phyloP scores from a whole-genome alignment of 495 filamentous ascomycete species.

The Hypoxylon lienhwacheense region DNA sequence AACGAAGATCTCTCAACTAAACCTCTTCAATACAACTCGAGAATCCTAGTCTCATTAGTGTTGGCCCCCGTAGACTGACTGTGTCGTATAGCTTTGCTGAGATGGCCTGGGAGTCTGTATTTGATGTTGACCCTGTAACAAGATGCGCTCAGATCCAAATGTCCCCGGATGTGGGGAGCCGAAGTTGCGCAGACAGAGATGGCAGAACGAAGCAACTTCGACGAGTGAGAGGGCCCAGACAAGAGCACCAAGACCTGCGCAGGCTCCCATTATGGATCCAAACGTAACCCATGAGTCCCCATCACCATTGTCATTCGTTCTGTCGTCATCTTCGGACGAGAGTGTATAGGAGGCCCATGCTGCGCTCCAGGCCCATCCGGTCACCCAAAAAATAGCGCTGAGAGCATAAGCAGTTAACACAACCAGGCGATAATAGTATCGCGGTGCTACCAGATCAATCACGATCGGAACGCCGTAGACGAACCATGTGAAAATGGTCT shows the following conservation, averaged over 20 bases:
- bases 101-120: neutral
- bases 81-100: conserved; percentile 10
- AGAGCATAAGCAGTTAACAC: conserved; percentile 39
- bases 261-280: conserved; percentile 39
- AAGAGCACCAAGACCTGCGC: conserved; percentile 46
- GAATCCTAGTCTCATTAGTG: neutral
- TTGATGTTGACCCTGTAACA: neutral
- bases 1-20: too few species aligned
- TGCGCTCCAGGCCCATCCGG: conserved; percentile 47
- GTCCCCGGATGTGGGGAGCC: neutral
- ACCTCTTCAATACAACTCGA: too few species aligned
- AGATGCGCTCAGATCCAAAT: neutral
- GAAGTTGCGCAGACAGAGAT: conserved; percentile 25
- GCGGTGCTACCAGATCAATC: conserved; percentile 36
- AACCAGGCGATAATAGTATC: conserved; percentile 42
- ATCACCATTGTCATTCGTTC: neutral
- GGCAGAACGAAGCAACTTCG: conserved; percentile 43
- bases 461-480: conserved; percentile 40
- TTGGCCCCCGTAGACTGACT: conserved; percentile 1
- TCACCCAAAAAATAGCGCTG: conserved; percentile 46
- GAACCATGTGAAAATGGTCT: conserved; percentile 42
- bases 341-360: conserved; percentile 37
- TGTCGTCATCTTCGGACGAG: conserved; percentile 6
- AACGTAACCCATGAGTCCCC: conserved; percentile 16
- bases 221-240: conserved; percentile 44